Base-by-base conservation (phyloP, 2,329 filamentous ascomycete genomes). In the Microdochium trichocladiopsis region DNA sequence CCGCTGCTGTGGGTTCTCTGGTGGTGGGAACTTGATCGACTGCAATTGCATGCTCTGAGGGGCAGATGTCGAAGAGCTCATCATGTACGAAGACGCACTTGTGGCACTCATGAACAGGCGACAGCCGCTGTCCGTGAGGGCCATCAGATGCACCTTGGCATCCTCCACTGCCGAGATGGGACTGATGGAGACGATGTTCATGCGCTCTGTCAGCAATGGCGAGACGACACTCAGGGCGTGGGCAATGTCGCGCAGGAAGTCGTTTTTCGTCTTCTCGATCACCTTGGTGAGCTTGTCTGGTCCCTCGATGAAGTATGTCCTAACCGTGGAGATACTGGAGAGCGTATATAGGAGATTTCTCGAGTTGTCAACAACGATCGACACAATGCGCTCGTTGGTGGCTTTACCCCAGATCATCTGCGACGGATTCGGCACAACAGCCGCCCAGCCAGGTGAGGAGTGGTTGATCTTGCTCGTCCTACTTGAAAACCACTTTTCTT, bases 1-100 rank as follows among this genome's bases (percentile, higher is more conserved):
- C 56, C 56, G 56, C 56, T 56, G 55, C 64, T 68, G 52, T 58
- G 59, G 68, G 56, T 58, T 69, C 53, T 69, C 72, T 37, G 74
- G 68, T 0, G 94, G 94, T 1, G 95, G 94, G 54, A 96, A 95
- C 65, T 94, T 95, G 69, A 99, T 90, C 63, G 95, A 94, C 60
- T 95, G 88, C n/a, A 96, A 84, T 68, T 96, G 92, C 90, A 99
- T 96, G 69, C 90, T 96, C 60, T 89, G 92, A 1, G 94, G 92
- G 1, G 88, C 84, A 53, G 77, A 68, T 53, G 78, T 85, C 8
- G 81, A 78, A 21, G 80, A 76, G 14, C 78, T 79, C 25, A 82
- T 76, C 66, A 77, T 80, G 71, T 86, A 85, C 0, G 77, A 87
- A 2, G 83, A 82, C 18, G 90, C 87, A 57, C 87, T 87, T 0